Conservation (phyloP, 2,329 filamentous ascomycete genomes). For the Zarea fungicola region DNA sequence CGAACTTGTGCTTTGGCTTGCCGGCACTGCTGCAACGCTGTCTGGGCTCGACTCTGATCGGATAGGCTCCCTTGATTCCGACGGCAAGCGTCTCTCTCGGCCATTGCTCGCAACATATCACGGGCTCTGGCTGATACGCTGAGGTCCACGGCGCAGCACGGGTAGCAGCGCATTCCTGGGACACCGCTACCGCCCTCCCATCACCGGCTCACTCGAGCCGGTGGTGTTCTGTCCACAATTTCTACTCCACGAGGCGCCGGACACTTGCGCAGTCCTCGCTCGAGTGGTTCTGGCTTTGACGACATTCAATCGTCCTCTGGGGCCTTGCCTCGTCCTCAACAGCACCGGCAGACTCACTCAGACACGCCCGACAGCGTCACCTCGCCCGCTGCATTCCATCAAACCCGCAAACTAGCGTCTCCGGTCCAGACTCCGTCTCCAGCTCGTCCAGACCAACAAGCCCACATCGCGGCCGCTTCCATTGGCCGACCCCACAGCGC, state of each 20-base stretch:
- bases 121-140: neutral
- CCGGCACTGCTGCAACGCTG: too few species aligned
- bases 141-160: neutral
- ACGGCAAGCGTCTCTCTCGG: neutral
- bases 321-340: constrained; percentile 3
- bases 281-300: constrained; percentile 11
- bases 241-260: constrained; percentile 10
- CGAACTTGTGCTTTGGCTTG: neutral
- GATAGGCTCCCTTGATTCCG: neutral
- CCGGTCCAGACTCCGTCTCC: constrained; percentile 40
- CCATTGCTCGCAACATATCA: neutral
- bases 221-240: constrained; percentile 13
- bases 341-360: constrained; percentile 6
- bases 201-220: constrained; percentile 12
- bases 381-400: constrained; percentile 42
- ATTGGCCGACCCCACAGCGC: constrained; percentile 42
- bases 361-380: constrained; percentile 5
- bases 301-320: constrained; percentile 1
- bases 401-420: constrained; percentile 46
- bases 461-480: constrained; percentile 44
- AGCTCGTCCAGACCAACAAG: constrained; percentile 35
- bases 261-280: constrained; percentile 12
- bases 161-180: neutral
- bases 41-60: neutral
- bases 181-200: constrained; percentile 4